Percentiles rank a stretch among this genome's conserved stretches.
Evolutionary conservation across 164 flowering plant genomes (phyloP).

Genomic region (Stephania yunnanensis): DNA sequence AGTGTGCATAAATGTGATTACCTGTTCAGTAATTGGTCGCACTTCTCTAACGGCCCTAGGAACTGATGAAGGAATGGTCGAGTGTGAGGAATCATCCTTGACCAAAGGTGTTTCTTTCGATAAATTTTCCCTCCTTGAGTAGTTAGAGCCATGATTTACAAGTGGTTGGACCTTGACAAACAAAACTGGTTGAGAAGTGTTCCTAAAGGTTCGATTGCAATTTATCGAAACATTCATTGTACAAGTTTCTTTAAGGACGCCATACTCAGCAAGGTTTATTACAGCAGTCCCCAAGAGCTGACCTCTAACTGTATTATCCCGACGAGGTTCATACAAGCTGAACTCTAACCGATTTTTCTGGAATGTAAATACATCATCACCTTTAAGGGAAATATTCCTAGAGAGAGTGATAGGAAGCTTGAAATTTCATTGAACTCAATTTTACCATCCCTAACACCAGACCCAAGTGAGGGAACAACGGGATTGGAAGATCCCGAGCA

Average conservation of each 20-base stretch:
- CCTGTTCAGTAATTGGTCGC: slow-evolving; percentile 36
- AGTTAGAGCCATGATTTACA: slow-evolving; percentile 35
- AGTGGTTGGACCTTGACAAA: slow-evolving; percentile 47
- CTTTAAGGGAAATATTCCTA: slow-evolving; percentile 38
- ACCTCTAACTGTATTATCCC: slow-evolving; percentile 58
- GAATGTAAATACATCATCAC: slow-evolving; percentile 33
- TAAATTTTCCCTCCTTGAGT: slow-evolving; percentile 34
- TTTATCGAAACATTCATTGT: slow-evolving; percentile 41
- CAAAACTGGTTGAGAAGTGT: slow-evolving; percentile 45
- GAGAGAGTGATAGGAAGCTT: slow-evolving; percentile 46
- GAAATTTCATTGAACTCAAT: slow-evolving; percentile 58
- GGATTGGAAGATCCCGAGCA: slow-evolving; percentile 41
- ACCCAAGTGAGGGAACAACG: slow-evolving; percentile 27
- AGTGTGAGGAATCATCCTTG: slow-evolving; percentile 47
- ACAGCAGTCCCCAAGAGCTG: slow-evolving; percentile 61
- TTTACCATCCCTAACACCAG: slow-evolving; percentile 48
- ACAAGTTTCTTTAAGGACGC: slow-evolving; percentile 37
- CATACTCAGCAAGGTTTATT: slow-evolving; percentile 77
- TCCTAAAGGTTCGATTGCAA: slow-evolving; percentile 56
- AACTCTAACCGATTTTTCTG: slow-evolving; percentile 72
- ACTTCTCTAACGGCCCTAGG: slow-evolving; percentile 26
- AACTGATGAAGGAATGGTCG: slow-evolving; percentile 37
- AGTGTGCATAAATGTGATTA: slow-evolving; percentile 16
- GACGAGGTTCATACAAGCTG: slow-evolving; percentile 55
- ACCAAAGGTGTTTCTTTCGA: slow-evolving; percentile 40